Evolutionary conservation across 768 basidiomycete species (phyloP), one percentile per base, ranked within the genome.

Genomic region (Phlegmacium glaucopus): DNA sequence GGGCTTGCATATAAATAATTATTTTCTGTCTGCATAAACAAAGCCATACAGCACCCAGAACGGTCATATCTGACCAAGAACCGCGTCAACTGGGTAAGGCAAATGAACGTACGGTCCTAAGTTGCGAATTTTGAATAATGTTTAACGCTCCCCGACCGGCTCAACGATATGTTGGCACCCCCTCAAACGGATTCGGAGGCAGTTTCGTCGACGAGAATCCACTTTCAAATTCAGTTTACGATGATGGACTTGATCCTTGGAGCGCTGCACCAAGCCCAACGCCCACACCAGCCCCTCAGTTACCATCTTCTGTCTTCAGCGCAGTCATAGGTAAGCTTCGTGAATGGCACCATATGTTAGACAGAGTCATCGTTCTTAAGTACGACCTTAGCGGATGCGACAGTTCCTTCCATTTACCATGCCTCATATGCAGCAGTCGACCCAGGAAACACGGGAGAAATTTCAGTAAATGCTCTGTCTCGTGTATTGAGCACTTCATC

Each of bases 171-270:
- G 72, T 74, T 40, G 69, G 74, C 17, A 50, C 52, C 29, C 72
- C 75, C 15, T 72, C 84, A 2, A 71, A 73, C 34, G 80, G 80
- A 35, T 77, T 90, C 50, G 84, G 84, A 26, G 79, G 72, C 37
- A 88, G 84, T 64, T 87, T 82, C 61, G 84, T 89, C 17, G 83
- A 83, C 55, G 84, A 88, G 55, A 82, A 90, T 59, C 89, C 88
- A 2, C 74, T 91, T 26, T 73, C 81, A 16, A 76, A 67, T 58
- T 89, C 87, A 3, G 80, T 80, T 9, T 90, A 89, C 61, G 88
- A 89, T 58, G 89, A 90, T 56, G 84, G 85, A 34, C 74, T 82
- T 16, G 88, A 90, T 64, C 87, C 88, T 22, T 90, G 87, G 87
- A 87, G 85, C 60, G 70, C 83, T 51, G 74, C 79, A 15, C 87